Evolutionary conservation across 2,329 filamentous ascomycete genomes (phyloP), one percentile per base, ranked within the genome.

Genomic region (Fusarium stilboides): DNA sequence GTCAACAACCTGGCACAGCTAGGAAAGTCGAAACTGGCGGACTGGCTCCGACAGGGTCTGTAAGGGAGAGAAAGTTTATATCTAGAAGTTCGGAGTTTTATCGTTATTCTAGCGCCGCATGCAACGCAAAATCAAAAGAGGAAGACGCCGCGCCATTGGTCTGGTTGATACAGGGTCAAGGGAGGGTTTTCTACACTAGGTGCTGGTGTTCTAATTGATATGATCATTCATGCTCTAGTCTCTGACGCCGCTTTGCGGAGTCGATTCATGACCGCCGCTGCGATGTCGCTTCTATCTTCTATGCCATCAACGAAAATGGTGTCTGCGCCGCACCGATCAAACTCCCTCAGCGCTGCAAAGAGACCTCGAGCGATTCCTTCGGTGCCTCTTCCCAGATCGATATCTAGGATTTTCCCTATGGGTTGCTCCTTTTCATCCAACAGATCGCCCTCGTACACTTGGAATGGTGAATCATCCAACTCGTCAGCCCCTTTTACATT

Each of bases 1-100:
- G 89, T 98, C 80, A 90, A 97, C 81, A 98, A 97, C 83, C 86
- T 95, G 72, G 96, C 94, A 81, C 93, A 97, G 80, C 92, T 98
- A 79, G 95, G 94, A 79, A 97, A 96, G 86, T 91, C 91, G 75
- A 95, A 97, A 82, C 82, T 97, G 77, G 92, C 93, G 44, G 94
- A 98, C 82, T 92, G 94, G 87, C 86, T 98, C 86, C 89, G 95
- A 78, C 93, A 97, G 81, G 92, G 93, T 20, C 81, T 94, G 80
- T 94, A 82, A 85, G 31, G 54, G 36, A 33, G 49, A 40, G 34
- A 40, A 44, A 28, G 43, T 50, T 65, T 31, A 49, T 36, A 49
- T 71, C 60, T 62, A 57, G 65, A 61, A 60, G 64, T 68, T 58
- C 62, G 71, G 68, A 73, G 74, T 76, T 65, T 69, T 71, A 54